Evolutionary conservation across 2,329 filamentous ascomycete genomes (phyloP).

Genomic region (Sclerotinia minor): DNA sequence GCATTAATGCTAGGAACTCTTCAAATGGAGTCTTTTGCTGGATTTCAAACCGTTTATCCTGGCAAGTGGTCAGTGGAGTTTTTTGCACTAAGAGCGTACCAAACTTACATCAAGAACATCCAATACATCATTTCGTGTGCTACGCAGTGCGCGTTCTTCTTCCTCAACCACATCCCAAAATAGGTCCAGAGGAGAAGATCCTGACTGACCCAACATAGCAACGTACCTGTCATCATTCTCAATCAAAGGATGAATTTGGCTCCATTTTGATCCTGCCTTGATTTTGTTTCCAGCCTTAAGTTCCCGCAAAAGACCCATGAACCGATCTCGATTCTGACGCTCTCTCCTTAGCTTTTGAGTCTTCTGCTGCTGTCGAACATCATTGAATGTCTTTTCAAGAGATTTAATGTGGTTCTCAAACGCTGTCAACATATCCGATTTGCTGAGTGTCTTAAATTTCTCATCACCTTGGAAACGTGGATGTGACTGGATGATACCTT

Average conservation of each 20-base stretch:
- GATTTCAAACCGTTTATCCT: constrained; percentile 92
- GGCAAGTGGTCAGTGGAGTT: constrained; percentile 43
- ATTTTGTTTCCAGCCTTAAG: constrained; percentile 76
- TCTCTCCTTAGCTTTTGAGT: constrained; percentile 76
- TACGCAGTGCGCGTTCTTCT: constrained; percentile 83
- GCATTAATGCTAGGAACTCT: constrained; percentile 81
- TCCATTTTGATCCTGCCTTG: constrained; percentile 90
- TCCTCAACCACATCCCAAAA: constrained; percentile 97
- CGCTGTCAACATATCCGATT: constrained; percentile 85
- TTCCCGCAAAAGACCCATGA: constrained; percentile 71
- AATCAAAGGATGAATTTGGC: constrained; percentile 71
- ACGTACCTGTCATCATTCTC: constrained; percentile 80
- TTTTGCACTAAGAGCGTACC: neutral
- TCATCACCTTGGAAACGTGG: constrained; percentile 76
- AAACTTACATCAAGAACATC: constrained; percentile 81
- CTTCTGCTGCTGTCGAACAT: constrained; percentile 85
- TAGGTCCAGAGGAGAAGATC: constrained; percentile 83
- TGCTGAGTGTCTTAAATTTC: constrained; percentile 82
- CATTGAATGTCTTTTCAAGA: constrained; percentile 88
- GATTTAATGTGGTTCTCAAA: constrained; percentile 96
- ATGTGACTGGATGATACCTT: constrained; percentile 75
- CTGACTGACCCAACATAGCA: constrained; percentile 78
- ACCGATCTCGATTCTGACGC: constrained; percentile 82
- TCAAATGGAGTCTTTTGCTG: constrained; percentile 83
- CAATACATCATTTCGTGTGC: constrained; percentile 76